These are phyloP conservation scores for Amanita jacksonii DNA, from an alignment of 768 basidiomycete genomes.

Conservation along the genomic window DNA sequence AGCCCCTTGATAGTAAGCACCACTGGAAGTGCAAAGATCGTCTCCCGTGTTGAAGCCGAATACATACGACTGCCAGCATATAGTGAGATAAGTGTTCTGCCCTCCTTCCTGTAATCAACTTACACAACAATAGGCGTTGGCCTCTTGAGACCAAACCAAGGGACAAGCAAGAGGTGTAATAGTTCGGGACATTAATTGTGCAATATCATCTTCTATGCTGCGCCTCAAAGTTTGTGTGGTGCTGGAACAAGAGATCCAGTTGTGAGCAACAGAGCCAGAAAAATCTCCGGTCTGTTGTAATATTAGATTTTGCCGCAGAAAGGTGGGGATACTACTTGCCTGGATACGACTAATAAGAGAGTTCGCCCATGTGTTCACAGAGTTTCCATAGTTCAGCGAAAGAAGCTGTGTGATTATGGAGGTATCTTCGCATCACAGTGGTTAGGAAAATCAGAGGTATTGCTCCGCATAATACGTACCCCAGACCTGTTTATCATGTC, in stretches of 20 bases:
- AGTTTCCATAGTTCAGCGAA: slow-evolving; percentile 22
- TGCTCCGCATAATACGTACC: slow-evolving; percentile 18
- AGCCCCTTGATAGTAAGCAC: slow-evolving; percentile 26
- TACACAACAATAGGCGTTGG: slow-evolving; percentile 15
- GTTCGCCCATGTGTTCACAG: slow-evolving; percentile 30
- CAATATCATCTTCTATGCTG: slow-evolving; percentile 24
- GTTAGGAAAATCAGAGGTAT: no score
- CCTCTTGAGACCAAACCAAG: slow-evolving; percentile 25
- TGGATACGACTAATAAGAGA: slow-evolving; percentile 32
- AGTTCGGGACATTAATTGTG: slow-evolving; percentile 17
- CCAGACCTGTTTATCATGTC: slow-evolving; percentile 20
- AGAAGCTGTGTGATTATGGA: slow-evolving; percentile 30
- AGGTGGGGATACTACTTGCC: slow-evolving; percentile 12
- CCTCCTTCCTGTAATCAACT: no score
- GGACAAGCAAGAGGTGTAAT: slow-evolving; percentile 37
- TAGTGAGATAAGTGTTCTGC: no score
- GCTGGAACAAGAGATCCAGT: slow-evolving; percentile 32
- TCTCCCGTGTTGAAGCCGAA: slow-evolving; percentile 29
- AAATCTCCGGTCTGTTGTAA: slow-evolving; percentile 23
- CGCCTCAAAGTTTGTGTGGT: slow-evolving; percentile 22
- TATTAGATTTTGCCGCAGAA: background rate
- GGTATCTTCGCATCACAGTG: slow-evolving; percentile 22
- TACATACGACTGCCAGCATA: slow-evolving; percentile 26
- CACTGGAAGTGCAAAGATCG: slow-evolving; percentile 37
- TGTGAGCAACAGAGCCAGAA: slow-evolving; percentile 18